Conservation (phyloP, 2,329 filamentous ascomycete genomes). For the Cercospora sojina region DNA sequence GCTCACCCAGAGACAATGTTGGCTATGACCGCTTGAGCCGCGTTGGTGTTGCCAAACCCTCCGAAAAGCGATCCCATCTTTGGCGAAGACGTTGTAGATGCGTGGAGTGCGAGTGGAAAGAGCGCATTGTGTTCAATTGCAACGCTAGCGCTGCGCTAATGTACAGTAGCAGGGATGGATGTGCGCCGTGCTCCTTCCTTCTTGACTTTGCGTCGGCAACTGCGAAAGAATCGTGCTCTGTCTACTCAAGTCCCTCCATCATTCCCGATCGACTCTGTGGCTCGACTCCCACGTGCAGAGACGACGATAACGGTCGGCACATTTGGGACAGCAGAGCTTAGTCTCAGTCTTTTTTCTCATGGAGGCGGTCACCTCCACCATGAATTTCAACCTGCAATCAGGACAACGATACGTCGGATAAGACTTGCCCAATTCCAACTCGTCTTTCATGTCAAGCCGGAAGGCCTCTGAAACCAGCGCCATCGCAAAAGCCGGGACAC, state of each 20-base stretch:
- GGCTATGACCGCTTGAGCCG: neutral
- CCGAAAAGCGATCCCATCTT: no score
- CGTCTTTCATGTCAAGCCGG: neutral
- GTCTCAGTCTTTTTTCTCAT: neutral
- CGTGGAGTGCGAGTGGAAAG: neutral
- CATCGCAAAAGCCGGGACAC: neutral
- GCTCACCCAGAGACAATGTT: neutral
- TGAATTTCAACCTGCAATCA: neutral
- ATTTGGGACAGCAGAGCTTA: neutral
- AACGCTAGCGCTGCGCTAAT: neutral
- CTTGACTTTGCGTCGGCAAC: no score
- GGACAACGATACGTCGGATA: neutral
- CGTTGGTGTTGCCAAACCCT: no score
- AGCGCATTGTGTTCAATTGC: neutral
- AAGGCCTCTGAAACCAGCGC: neutral
- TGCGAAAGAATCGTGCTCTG: no score
- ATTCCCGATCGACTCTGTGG: neutral
- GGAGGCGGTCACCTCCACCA: neutral
- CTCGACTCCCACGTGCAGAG: neutral
- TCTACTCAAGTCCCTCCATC: no score
- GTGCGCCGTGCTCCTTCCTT: no score
- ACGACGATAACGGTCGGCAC: neutral
- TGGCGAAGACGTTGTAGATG: no score
- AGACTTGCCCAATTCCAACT: neutral
- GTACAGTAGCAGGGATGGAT: no score